Percentiles rank a stretch among this genome's conserved stretches.
Evolutionary conservation across 176 grass and related monocot species (phyloP).

Genomic region (Thalia dealbata): DNA sequence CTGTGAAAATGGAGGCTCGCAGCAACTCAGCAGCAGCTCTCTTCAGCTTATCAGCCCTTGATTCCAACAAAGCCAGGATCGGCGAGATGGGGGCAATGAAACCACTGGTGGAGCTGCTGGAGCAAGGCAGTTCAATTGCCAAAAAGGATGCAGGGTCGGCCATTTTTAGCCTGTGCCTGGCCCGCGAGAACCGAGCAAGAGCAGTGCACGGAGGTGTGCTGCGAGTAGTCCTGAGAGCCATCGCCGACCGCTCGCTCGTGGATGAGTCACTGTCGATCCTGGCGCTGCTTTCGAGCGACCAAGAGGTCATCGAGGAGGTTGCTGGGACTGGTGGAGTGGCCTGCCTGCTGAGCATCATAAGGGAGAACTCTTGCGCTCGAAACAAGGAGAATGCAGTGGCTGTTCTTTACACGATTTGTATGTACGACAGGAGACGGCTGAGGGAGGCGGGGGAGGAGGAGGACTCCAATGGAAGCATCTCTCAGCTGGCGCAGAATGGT

Average conservation of each 20-base stretch:
- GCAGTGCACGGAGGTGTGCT: conserved; percentile 37
- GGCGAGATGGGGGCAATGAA: conserved; percentile 44
- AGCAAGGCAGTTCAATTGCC: conserved; percentile 43
- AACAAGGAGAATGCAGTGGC: conserved; percentile 71
- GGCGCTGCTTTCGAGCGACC: conserved; percentile 39
- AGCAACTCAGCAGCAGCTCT: conserved; percentile 67
- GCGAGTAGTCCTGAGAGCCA: conserved; percentile 45
- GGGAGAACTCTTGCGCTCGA: conserved; percentile 46
- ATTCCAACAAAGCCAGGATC: conserved; percentile 74
- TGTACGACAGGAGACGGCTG: conserved; percentile 36
- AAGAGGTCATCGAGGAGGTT: conserved; percentile 52
- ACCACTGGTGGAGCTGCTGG: conserved; percentile 58
- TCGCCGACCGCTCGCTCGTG: conserved; percentile 37
- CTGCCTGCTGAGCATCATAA: conserved; percentile 37
- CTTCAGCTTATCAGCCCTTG: conserved; percentile 68
- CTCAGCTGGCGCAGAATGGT: conserved; percentile 38
- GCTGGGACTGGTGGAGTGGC: conserved; percentile 25
- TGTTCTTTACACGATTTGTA: conserved; percentile 45
- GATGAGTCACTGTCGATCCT: conserved; percentile 59
- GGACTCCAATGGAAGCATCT: conserved; percentile 35
- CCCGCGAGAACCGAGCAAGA: conserved; percentile 45
- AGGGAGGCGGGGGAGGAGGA: conserved; percentile 50
- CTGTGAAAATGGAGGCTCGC: conserved; percentile 43
- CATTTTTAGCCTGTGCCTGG: conserved; percentile 59
- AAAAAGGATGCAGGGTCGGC: conserved; percentile 66